Evolutionary conservation across 331 rosid species (phyloP).

Genomic region (Dryas integrifolia): DNA sequence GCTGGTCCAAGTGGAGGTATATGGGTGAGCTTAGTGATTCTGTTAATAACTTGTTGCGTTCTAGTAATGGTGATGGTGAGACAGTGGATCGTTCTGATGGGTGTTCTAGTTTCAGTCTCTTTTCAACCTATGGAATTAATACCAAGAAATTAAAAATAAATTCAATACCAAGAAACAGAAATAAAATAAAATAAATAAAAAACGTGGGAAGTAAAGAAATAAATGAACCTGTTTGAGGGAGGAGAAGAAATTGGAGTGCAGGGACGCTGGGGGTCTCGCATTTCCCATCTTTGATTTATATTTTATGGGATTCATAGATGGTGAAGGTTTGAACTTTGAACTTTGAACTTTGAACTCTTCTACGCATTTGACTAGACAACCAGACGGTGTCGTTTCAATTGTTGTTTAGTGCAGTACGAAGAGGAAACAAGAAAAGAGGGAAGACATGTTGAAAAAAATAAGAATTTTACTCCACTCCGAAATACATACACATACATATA

Average conservation of each 20-base stretch:
- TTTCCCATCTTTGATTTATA: conserved; percentile 11
- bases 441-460: neutral
- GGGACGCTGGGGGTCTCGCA: conserved; percentile 33
- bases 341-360: too few relatives aligned
- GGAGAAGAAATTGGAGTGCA: conserved; percentile 71
- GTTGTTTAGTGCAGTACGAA: neutral
- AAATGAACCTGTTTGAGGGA: conserved; percentile 62
- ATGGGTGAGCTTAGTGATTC: conserved; percentile 56
- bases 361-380: too few relatives aligned
- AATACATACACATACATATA: neutral
- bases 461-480: neutral
- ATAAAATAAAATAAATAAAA: too few relatives aligned
- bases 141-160: neutral
- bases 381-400: too few relatives aligned
- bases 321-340: too few relatives aligned
- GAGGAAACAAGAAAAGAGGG: neutral
- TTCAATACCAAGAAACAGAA: neutral
- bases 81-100: conserved; percentile 7
- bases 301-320: neutral
- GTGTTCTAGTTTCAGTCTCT: conserved; percentile 65
- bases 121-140: conserved; percentile 57
- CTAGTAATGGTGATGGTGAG: conserved; percentile 9
- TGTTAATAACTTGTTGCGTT: conserved; percentile 7
- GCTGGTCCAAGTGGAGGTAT: conserved; percentile 43
- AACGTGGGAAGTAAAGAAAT: neutral